Evolutionary conservation across 2,329 filamentous ascomycete species (phyloP).

Genomic region (Cadophora malorum): DNA sequence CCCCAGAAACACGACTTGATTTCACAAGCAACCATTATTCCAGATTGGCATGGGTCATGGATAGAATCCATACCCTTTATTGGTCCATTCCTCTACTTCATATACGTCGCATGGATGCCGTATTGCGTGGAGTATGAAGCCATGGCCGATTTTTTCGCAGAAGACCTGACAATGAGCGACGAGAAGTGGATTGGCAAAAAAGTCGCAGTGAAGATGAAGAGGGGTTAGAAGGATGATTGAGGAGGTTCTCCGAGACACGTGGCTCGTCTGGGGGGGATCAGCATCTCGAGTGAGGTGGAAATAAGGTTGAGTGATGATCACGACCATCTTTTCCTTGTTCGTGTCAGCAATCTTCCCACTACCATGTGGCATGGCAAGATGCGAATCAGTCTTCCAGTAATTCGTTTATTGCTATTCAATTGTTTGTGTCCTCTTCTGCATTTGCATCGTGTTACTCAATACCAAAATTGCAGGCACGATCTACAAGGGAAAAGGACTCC

Average conservation of each 20-base stretch:
- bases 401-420: background rate
- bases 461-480: background rate
- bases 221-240: constrained; percentile 25
- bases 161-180: constrained; percentile 46
- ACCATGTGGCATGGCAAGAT: constrained; percentile 12
- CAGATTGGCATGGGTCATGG: constrained; percentile 30
- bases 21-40: constrained; percentile 18
- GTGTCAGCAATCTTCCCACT: background rate
- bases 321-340: constrained; percentile 10
- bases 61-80: constrained; percentile 36
- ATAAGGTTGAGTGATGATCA: constrained; percentile 19
- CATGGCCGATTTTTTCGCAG: constrained; percentile 51
- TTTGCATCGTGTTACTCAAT: background rate
- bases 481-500: background rate
- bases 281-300: constrained; percentile 5
- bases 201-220: constrained; percentile 45
- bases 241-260: background rate
- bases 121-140: constrained; percentile 50
- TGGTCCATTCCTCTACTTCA: constrained; percentile 42
- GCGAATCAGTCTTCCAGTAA: background rate
- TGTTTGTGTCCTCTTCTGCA: background rate
- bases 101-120: constrained; percentile 41
- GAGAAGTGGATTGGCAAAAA: constrained; percentile 45
- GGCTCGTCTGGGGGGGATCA: background rate
- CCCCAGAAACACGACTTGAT: constrained; percentile 34